Base-by-base conservation (phyloP, 805 yeast species). In the Candida koratica region DNA sequence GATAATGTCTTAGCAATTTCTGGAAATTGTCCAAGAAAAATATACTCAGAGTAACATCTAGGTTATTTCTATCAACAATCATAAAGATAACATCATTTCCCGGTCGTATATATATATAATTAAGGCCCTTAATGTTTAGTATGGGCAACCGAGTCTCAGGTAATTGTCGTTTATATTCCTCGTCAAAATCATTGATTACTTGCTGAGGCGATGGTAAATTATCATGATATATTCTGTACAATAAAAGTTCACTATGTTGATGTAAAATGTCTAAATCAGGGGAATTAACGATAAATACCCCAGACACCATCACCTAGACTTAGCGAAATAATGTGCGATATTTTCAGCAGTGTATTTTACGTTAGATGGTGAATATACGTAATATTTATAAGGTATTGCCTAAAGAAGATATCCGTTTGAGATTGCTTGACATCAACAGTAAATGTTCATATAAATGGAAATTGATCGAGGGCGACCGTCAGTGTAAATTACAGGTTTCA, bases 41-140 rank as follows among this genome's bases (percentile, higher is more conserved):
- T 30, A 82, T 51, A 14, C 71, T 59, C 53, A 75, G 71, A 76
- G 81, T 71, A 5, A 69, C 76, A 57, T 83, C 76, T 37, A 73
- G 52, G 48, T 82, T 79, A 19, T 50, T 50, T 16, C 60, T 48
- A 1, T 69, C 49, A 1, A 71, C 74, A 3, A 70, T 60, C 52
- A 75, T 39, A 6, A 73, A 33, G 4, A 65, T 43, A 3, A 75
- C 47, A 36, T 64, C 69, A 43, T 76, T 68, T 38, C 69, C 75
- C 19, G 53, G 58, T 43, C 61, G 59, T 8, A 79, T 56, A 46
- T 71, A 75, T n/a, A 77, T 58, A 53, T 75, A 84, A 48, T 71
- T 70, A 31, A 77, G 49, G 1, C 83, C 84, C 13, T 68, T 59
- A 37, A 56, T 51, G 26, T 60, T 43, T 8, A 79, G 36, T 20